A percentile compares a stretch with the other conserved stretches of the same genome.
These are phyloP conservation scores for Leccinum pellstonianum DNA, from an alignment of 768 basidiomycete species.

Conservation along the genomic window DNA sequence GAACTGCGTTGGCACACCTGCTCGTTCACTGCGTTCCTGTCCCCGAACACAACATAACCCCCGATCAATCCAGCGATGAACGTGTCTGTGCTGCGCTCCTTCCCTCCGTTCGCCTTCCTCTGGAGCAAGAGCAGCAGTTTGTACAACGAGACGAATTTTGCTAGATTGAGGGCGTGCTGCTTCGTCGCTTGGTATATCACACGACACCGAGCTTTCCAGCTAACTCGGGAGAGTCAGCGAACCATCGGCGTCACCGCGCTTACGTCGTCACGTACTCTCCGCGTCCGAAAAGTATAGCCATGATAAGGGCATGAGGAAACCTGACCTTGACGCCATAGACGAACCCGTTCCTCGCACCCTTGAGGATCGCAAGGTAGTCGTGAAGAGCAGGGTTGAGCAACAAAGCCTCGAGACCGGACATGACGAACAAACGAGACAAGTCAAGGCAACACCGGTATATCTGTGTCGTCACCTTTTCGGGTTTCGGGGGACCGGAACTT, in stretches of 20 bases:
- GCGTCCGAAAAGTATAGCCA: slow-evolving; percentile 91
- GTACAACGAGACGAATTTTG: slow-evolving; percentile 93
- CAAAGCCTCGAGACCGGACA: slow-evolving; percentile 28
- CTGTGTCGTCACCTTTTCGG: neutral
- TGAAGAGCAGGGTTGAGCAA: slow-evolving; percentile 71
- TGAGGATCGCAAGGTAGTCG: slow-evolving; percentile 89
- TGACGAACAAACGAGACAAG: slow-evolving; percentile 5
- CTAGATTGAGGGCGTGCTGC: slow-evolving; percentile 88
- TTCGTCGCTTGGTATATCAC: slow-evolving; percentile 82
- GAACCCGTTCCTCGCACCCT: slow-evolving; percentile 89
- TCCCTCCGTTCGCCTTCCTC: slow-evolving; percentile 76
- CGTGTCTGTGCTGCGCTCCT: slow-evolving; percentile 77
- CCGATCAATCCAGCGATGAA: slow-evolving; percentile 92
- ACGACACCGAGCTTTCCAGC: slow-evolving; percentile 66
- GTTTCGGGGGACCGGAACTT: neutral
- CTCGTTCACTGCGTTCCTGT: slow-evolving; percentile 86
- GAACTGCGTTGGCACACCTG: slow-evolving; percentile 52
- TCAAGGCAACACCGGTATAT: neutral
- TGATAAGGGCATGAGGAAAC: slow-evolving; percentile 95
- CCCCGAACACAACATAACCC: slow-evolving; percentile 86
- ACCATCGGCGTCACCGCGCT: neutral
- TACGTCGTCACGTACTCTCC: slow-evolving; percentile 66
- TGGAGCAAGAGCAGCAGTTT: slow-evolving; percentile 84
- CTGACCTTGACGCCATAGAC: slow-evolving; percentile 90
- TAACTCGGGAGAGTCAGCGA: slow-evolving; percentile 31